Base-by-base conservation (phyloP, 1,139 yeast genomes). In the Lodderomyces beijingensis region DNA sequence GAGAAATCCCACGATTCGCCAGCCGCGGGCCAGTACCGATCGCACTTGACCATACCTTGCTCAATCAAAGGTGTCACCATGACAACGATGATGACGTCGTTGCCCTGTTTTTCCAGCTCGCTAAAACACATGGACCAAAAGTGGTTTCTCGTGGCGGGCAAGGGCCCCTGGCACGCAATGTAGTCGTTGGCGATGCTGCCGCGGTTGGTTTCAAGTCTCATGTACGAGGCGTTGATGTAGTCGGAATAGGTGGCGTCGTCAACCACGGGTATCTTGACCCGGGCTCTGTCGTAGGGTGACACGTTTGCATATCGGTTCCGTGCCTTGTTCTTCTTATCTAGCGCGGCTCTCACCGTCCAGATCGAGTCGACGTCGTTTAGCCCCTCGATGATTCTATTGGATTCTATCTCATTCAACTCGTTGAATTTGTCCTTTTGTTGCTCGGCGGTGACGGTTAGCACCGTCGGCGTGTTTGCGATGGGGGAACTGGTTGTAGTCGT, bases 21-120 rank as follows among this genome's bases (percentile, higher is more conserved):
- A 15, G 38, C 40, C 2, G 46, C 48, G 0, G 82, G 85, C 96
- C 96, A 89, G 53, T 89, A 89, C 36, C 69, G 67, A 40, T 58
- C 68, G 51, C 96, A 88, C 54, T 89, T 88, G 34, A 66, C 74
- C 31, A 67, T 57, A 3, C 70, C 64, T 16, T 65, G 59, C 50
- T 87, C 95, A 11, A 55, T 55, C 32, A 88, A 55, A 0, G 95
- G 93, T 0, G 98, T 89, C 30, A 91, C 77, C 97, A 89, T 91
- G 9, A 86, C 80, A 7, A 91, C 65, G 1, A 81, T 74, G 2
- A 84, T 69, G 2, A 59, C 49, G 24, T 62, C 60, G 3, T 62
- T 60, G 17, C 53, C 41, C 47, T 59, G 56, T 14, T 47, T 55
- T 28, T 51, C 57, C 11, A 70, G 55, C 41, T 73, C 68, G 31